Evolutionary conservation across 441 rosid genomes (phyloP), one percentile per base, ranked within the genome.

Genomic region (Aquilaria agallochum): DNA sequence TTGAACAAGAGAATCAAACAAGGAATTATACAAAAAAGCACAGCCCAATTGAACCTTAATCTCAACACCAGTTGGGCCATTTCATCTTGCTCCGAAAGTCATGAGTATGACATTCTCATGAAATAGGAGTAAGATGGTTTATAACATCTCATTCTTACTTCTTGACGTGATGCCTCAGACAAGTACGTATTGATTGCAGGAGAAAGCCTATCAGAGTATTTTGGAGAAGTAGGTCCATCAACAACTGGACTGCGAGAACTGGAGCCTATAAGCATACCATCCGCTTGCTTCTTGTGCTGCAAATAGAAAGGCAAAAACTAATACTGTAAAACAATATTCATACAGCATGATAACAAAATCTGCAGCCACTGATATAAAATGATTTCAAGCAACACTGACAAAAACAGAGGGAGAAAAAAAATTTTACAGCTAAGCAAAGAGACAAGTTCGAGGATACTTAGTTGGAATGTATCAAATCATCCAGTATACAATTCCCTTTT

Each of bases 161-260:
- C 99, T 74, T 95, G 98, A 45, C 99, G 84, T 59, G 99, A 90
- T 56, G 99, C 99, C 84, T 95, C 98, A 58, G 98, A 92, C 57
- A 95, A 82, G 74, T 95, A 92, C 67, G 81, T 88, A 69, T 88
- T 92, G 72, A 92, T 83, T 57, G 96, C 90, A 72, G 97, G 97
- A 80, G 98, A 92, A 65, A 95, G 99, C 79, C 87, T 84, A 69
- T 95, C 98, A 7, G 98, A 90, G 78, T 95, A 95, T 80, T 90
- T 92, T 11, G 99, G 99, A 48, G 97, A 95, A 69, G 90, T 76
- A 74, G 89, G 85, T 67, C 84, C 98, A 63, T 92, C 98, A 40
- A 79, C 86, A 64, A 80, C 83, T 55, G 96, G 92, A 65, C 95
- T 89, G 53, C 94, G 97, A 68, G 99, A 87, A 77, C 89, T 95